phyloP scores from a whole-genome alignment of 2,329 filamentous ascomycete genomes.

The Trichoderma atroviride region DNA sequence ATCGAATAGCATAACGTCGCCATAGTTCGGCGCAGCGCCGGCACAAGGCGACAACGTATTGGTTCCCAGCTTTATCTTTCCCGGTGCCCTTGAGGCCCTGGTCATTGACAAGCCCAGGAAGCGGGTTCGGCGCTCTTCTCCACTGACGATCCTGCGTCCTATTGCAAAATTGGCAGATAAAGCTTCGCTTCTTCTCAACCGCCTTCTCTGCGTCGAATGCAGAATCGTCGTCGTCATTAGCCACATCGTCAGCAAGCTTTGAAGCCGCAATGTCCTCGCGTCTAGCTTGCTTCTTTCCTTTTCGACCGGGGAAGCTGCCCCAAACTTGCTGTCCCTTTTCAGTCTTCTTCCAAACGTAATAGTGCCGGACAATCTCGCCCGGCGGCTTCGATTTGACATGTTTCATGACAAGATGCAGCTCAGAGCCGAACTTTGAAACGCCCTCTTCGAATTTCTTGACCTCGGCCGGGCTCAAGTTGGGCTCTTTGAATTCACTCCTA shows the following conservation, averaged over 20 bases:
- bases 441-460: conserved; percentile 90
- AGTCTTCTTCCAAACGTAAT: conserved; percentile 98
- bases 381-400: conserved; percentile 83
- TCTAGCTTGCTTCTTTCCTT: conserved; percentile 85
- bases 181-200: conserved; percentile 73
- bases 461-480: conserved; percentile 75
- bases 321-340: conserved; percentile 82
- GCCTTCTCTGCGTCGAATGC: conserved; percentile 93
- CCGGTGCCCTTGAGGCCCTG: conserved; percentile 57
- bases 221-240: conserved; percentile 90
- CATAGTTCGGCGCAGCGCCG: conserved; percentile 89
- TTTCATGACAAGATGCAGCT: conserved; percentile 78
- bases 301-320: conserved; percentile 84
- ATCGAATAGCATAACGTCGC: conserved; percentile 94
- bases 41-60: conserved; percentile 81
- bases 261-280: conserved; percentile 69
- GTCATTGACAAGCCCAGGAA: conserved; percentile 68
- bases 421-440: conserved; percentile 86
- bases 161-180: conserved; percentile 92
- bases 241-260: conserved; percentile 88
- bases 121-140: conserved; percentile 81
- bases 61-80: conserved; percentile 72
- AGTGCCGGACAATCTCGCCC: conserved; percentile 83
- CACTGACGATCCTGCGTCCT: conserved; percentile 82
- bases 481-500: conserved; percentile 78